A percentile compares a stretch with the other conserved stretches of the same genome.
Conservation (phyloP, 495 filamentous ascomycete genomes). For the Sordaria brevicollis region DNA sequence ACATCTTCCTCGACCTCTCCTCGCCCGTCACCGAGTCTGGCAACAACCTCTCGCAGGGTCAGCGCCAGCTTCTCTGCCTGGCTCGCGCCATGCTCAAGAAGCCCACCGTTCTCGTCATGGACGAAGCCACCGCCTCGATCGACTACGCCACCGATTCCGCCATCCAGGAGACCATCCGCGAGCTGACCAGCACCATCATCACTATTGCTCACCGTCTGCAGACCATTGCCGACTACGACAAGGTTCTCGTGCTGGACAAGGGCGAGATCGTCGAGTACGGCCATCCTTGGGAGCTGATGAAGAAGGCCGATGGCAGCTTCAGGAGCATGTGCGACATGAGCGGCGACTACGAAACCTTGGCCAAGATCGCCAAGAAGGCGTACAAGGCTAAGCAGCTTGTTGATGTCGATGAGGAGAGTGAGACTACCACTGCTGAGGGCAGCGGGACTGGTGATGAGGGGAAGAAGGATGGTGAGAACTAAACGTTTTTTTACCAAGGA, state of each 20-base stretch:
- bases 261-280: slow-evolving; percentile 82
- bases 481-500: neutral
- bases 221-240: slow-evolving; percentile 96
- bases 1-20: slow-evolving; percentile 82
- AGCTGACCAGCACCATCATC: slow-evolving; percentile 85
- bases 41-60: slow-evolving; percentile 92
- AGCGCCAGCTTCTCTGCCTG: slow-evolving; percentile 89
- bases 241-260: slow-evolving; percentile 92
- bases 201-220: slow-evolving; percentile 97
- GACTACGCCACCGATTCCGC: slow-evolving; percentile 94
- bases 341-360: slow-evolving; percentile 67
- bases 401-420: slow-evolving; percentile 21
- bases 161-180: slow-evolving; percentile 90
- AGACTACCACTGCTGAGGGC: neutral
- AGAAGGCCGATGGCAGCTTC: slow-evolving; percentile 60
- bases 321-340: slow-evolving; percentile 91
- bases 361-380: slow-evolving; percentile 64
- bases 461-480: neutral
- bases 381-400: slow-evolving; percentile 33
- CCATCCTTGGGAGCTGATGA: slow-evolving; percentile 70
- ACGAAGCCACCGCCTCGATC: slow-evolving; percentile 96
- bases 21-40: slow-evolving; percentile 85
- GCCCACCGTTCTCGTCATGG: slow-evolving; percentile 92
- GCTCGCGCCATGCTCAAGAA: slow-evolving; percentile 87
- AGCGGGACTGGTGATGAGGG: neutral